Evolutionary conservation across 441 rosid genomes (phyloP), one percentile per base, ranked within the genome.

Genomic region (Erodium texanum): DNA sequence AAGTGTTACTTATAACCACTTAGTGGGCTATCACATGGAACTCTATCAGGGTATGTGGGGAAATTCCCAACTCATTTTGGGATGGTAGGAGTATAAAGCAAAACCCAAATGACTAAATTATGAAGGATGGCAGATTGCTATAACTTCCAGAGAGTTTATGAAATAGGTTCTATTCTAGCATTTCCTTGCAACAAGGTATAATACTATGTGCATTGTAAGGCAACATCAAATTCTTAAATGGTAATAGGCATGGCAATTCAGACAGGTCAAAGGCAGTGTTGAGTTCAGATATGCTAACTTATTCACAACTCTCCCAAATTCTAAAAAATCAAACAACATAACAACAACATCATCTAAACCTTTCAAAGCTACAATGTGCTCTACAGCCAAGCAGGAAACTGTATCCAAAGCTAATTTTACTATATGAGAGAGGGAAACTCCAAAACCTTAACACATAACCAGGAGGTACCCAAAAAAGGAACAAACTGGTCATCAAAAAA

Each of bases 91-190:
- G 48, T 18, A 54, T 54, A 54, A 1, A 54, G 3, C 59, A 16
- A 52, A 52, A 54, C 61, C 61, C 24, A 54, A 54, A 54, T 54
- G 24, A 6, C 23, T 54, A 54, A 54, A 54, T 18, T 54, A 54
- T 54, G 19, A 54, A 54, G 2, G 24, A 29, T 29, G 3, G 6
- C 61, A 52, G 2, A 54, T 18, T 18, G 12, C 61, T 15, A 54
- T 54, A 54, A 54, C 5, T 54, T 18, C 34, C 34, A 29, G 3
- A 2, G 34, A 29, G 34, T 29, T 29, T 29, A 29, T 7, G 34
- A 29, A 29, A 7, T 29, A 29, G 34, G 34, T 19, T n/a, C 20
- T 8, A 54, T 54, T 54, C 23, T 4, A 18, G 11, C 24, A 19
- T 19, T 54, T 54, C 61, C 61, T 1, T 1, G 22, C 12, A 54